A percentile compares a stretch with the other conserved stretches of the same genome.
Conservation (phyloP, 2,329 filamentous ascomycete genomes). For the Aspergillus proliferans region DNA sequence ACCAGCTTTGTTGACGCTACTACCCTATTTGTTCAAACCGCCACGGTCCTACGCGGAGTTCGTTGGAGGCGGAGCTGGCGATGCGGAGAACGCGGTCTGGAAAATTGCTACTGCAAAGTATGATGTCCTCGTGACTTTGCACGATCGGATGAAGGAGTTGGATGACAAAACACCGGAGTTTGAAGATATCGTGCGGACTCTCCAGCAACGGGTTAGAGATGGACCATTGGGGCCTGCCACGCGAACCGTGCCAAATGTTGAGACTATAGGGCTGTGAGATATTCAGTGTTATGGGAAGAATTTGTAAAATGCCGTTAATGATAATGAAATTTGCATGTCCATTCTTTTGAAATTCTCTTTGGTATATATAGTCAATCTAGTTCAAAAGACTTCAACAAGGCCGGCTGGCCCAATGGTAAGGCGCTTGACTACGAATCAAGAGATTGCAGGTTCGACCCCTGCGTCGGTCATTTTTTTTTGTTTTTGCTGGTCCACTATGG, state of each 20-base stretch:
- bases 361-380: not conserved
- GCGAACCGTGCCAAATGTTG: conserved; percentile 27
- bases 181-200: conserved; percentile 35
- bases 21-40: conserved; percentile 54
- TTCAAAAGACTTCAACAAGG: conserved; percentile 1
- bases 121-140: conserved; percentile 48
- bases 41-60: conserved; percentile 53
- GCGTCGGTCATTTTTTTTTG: conserved; percentile 31
- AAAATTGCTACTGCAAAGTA: conserved; percentile 53
- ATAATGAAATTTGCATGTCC: not conserved
- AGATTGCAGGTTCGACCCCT: conserved; percentile 46
- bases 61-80: conserved; percentile 51
- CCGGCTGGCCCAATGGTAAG: conserved; percentile 45
- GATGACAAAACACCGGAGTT: conserved; percentile 27
- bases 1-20: conserved; percentile 43
- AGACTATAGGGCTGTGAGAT: conserved; percentile 28
- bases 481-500: not conserved
- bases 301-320: conserved; percentile 2
- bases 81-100: conserved; percentile 53
- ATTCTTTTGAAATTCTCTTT: not conserved
- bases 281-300: not conserved
- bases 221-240: conserved; percentile 35
- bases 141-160: conserved; percentile 36
- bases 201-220: conserved; percentile 36
- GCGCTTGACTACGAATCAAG: conserved; percentile 49